Percentiles rank a stretch among this genome's conserved stretches.
Evolutionary conservation across 2,329 filamentous ascomycete species (phyloP).

Genomic region (Epichloe uncinata): DNA sequence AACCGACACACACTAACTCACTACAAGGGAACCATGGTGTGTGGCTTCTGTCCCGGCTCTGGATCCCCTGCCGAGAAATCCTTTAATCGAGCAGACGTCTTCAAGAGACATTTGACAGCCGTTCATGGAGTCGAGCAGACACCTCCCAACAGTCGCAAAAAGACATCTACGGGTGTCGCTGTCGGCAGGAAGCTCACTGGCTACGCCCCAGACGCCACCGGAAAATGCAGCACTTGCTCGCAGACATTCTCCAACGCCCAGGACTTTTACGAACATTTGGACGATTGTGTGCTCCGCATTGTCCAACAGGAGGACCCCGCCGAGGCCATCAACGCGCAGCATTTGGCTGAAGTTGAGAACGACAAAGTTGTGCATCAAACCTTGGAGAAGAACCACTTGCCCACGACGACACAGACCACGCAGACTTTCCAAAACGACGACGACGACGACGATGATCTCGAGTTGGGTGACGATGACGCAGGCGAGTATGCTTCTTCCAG

Average conservation of each 20-base stretch:
- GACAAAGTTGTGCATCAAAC: constrained; percentile 49
- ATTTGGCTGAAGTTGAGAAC: constrained; percentile 51
- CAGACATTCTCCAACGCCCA: constrained; percentile 84
- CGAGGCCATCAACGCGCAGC: constrained; percentile 54
- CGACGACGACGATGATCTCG: constrained; percentile 28
- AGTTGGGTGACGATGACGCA: constrained; percentile 40
- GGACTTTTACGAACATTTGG: constrained; percentile 97
- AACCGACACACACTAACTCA: constrained; percentile 88
- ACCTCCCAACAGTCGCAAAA: constrained; percentile 82
- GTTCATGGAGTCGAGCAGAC: constrained; percentile 90
- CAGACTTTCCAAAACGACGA: constrained; percentile 22
- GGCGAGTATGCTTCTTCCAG: constrained; percentile 31
- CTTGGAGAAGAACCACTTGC: constrained; percentile 49
- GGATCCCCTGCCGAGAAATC: constrained; percentile 86
- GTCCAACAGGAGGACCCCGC: constrained; percentile 59
- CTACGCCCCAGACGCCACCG: constrained; percentile 67
- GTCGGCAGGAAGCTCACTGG: constrained; percentile 52
- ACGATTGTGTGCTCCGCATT: constrained; percentile 58
- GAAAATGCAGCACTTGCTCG: constrained; percentile 91
- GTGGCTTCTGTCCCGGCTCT: constrained; percentile 82
- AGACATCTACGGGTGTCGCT: constrained; percentile 27
- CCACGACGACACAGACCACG: constrained; percentile 31
- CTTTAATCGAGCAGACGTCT: constrained; percentile 90
- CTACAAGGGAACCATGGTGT: constrained; percentile 96
- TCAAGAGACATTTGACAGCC: constrained; percentile 84